Base-by-base conservation (phyloP, 1,139 yeast species). In the Wickerhamiella infanticola region DNA sequence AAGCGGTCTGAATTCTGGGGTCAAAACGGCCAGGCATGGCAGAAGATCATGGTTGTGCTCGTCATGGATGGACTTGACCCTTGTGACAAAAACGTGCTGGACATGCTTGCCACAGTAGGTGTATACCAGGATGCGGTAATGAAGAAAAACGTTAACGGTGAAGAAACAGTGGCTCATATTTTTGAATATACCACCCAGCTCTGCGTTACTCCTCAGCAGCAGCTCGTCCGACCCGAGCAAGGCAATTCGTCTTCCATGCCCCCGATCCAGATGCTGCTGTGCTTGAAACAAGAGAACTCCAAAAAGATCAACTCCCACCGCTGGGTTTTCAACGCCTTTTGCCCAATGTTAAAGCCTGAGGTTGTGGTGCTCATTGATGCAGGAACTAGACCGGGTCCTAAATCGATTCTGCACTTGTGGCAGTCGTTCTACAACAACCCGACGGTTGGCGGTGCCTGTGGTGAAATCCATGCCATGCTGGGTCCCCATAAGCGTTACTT, bases 31-130 rank as follows among this genome's bases (percentile, higher is more conserved):
- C 78, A 79, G 48, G 94, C 88, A 48, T 90, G 98, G 98, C 82
- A 90, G 58, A 88, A 86, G 60, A 78, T 90, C 48, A 95, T 85
- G 46, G 95, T 90, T 11, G 72, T 86, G 50, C 72, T 90, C 48
- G 85, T 90, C 38, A 82, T 95, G 45, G 98, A 90, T 66, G 98
- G 98, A 51, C 77, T 96, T 63, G 84, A 86, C 45, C 93, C 90
- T 53, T 81, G 93, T 42, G 79, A 81, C 59, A 86, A 83, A 48
- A 77, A 81, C 35, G 86, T 88, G 1, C 68, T 86, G 50, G 94
- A 90, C 52, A 70, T 86, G 53, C 69, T 90, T 52, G 85, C 96
- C 9, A 86, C 96, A 0, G 75, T 94, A 50, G 98, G 98, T 47
- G 81, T 93, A 50, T 90, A 86, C 60, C 98, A 90, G 63, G 97